A percentile compares a stretch with the other conserved stretches of the same genome.
These are phyloP conservation scores for Alopecurus myosuroides DNA, from an alignment of 176 grass and related monocot species.

Conservation along the genomic window DNA sequence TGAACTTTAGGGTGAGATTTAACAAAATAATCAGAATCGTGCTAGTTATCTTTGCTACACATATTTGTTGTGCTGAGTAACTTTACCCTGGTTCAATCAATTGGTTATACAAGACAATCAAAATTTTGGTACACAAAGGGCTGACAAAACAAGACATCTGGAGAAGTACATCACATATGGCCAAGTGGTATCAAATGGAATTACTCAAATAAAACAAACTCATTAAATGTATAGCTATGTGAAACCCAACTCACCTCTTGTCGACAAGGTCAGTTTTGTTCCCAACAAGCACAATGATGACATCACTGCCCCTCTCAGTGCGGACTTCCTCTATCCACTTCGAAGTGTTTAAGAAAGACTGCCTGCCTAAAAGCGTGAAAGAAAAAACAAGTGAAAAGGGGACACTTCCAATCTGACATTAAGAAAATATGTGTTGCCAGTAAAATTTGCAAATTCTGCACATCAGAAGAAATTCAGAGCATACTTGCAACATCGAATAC, in stretches of 20 bases:
- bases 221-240: background rate
- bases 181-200: background rate
- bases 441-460: background rate
- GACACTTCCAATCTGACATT: background rate
- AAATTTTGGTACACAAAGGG: background rate
- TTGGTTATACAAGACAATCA: background rate
- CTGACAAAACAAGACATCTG: background rate
- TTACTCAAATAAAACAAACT: background rate
- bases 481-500: slow-evolving; percentile 98
- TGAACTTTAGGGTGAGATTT: background rate
- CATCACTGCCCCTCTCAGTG: slow-evolving; percentile 96
- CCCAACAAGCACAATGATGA: slow-evolving; percentile 97
- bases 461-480: background rate
- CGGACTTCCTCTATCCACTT: slow-evolving; percentile 99
- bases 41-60: background rate
- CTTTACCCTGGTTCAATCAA: background rate
- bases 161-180: background rate
- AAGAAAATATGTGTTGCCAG: background rate
- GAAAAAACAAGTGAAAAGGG: slow-evolving; percentile 2
- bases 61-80: background rate
- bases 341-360: slow-evolving; percentile 98
- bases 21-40: background rate
- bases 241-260: slow-evolving; percentile 70
- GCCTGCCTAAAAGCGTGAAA: slow-evolving; percentile 53
- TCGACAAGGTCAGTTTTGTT: slow-evolving; percentile 99